Base-by-base conservation (phyloP, 2,329 filamentous ascomycete genomes). In the Colletotrichum godetiae region DNA sequence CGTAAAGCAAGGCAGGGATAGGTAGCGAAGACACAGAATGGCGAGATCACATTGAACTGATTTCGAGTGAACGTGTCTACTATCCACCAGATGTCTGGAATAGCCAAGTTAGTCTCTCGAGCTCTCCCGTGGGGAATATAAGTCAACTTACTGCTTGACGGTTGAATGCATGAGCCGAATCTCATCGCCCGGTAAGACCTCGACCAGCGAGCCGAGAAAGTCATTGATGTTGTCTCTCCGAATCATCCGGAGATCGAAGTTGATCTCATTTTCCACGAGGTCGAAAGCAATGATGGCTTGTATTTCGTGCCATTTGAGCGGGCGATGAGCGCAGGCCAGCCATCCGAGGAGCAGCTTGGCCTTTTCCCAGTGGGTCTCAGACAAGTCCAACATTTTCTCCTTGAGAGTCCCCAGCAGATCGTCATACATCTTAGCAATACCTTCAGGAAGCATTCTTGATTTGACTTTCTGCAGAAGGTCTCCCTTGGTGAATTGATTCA, bases 281-380 rank as follows among this genome's bases (percentile, higher is more conserved):
- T 72, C 19, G 37, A 84, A 78, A 2, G 81, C 78, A 10, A 82
- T 75, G 8, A 81, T 79, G 6, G 81, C 81, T 57, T 85, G 79
- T 7, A 87, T 79, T 68, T 86, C 85, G 64, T 84, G 78, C 80
- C 80, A 82, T 66, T 82, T 82, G 0, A 87, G 76, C 0, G 83
- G 79, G 0, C 85, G 78, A 59, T 81, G 82, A 1, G 84, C 81
- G 64, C 82, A 82, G 5, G 80, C 80, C 13, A 86, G 77, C 83
- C 82, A 86, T 2, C 81, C 79, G 2, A 87, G 77, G 19, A 87
- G 77, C 15, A 73, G 76, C 68, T 77, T 77, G 0, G 80, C 78
- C 52, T 76, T 67, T 0, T 69, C 35, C 78, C 79, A 81, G 19
- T 78, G 63, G n/a, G 4, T 19, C 12, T 24, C 13, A 5, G 63